Conservation (phyloP, 129 eudicot species). For the Lactuca sativa region DNA sequence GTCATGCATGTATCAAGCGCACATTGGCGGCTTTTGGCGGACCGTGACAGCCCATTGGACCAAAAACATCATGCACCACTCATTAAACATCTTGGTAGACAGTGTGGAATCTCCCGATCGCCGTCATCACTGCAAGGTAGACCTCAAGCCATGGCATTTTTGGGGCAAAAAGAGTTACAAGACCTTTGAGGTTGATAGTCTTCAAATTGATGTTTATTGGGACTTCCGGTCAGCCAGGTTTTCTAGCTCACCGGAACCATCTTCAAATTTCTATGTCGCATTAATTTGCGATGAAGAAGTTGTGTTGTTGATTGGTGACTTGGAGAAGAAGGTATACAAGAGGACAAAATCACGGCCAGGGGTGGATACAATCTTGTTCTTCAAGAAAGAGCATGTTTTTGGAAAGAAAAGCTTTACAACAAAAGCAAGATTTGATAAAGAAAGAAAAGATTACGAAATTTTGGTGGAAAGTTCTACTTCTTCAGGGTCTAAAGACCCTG, state of each 20-base stretch:
- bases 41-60: constrained; percentile 71
- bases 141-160: constrained; percentile 94
- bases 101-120: constrained; percentile 42
- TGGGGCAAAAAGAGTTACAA: constrained; percentile 90
- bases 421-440: constrained; percentile 56
- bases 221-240: constrained; percentile 80
- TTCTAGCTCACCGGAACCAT: constrained; percentile 81
- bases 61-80: constrained; percentile 68
- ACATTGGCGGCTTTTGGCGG: constrained; percentile 79
- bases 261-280: constrained; percentile 70
- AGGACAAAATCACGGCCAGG: constrained; percentile 66
- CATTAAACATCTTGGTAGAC: constrained; percentile 57
- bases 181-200: constrained; percentile 63
- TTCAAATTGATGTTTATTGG: constrained; percentile 74
- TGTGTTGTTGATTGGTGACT: constrained; percentile 73
- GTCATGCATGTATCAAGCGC: constrained; percentile 59
- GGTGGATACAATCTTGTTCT: constrained; percentile 48
- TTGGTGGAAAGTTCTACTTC: constrained; percentile 66
- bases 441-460: constrained; percentile 57
- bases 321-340: constrained; percentile 61
- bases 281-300: constrained; percentile 76
- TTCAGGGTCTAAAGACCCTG: constrained; percentile 67
- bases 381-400: constrained; percentile 69
- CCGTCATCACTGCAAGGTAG: constrained; percentile 65
- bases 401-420: constrained; percentile 80